These are phyloP conservation scores for Alternaria solani DNA, from an alignment of 2,329 filamentous ascomycete genomes.

Conservation along the genomic window DNA sequence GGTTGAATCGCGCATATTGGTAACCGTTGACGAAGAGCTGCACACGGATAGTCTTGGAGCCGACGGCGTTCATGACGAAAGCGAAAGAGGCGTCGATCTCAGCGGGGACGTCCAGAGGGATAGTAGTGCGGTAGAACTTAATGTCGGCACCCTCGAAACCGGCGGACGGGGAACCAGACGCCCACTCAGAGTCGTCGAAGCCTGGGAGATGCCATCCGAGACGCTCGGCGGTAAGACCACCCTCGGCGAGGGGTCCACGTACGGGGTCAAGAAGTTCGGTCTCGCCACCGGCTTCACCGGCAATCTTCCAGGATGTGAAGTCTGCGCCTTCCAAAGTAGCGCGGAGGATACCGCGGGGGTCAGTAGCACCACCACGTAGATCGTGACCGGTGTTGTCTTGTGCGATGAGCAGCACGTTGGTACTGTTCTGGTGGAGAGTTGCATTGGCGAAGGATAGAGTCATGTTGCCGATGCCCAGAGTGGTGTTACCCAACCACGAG, in stretches of 20 bases:
- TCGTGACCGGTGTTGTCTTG: constrained; percentile 70
- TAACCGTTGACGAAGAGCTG: constrained; percentile 72
- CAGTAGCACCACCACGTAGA: constrained; percentile 58
- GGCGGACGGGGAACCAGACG: constrained; percentile 45
- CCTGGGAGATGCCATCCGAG: constrained; percentile 67
- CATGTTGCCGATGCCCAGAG: constrained; percentile 44
- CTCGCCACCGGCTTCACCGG: constrained; percentile 64
- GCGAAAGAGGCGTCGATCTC: constrained; percentile 65
- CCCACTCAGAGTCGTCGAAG: constrained; percentile 61
- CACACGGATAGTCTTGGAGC: constrained; percentile 58
- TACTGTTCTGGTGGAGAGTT: constrained; percentile 50
- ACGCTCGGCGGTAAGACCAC: constrained; percentile 66
- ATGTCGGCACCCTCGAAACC: constrained; percentile 62
- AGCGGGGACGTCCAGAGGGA: constrained; percentile 60
- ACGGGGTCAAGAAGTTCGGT: constrained; percentile 61
- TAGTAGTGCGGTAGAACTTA: constrained; percentile 63
- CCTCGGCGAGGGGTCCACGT: constrained; percentile 65
- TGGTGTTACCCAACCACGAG: constrained; percentile 62
- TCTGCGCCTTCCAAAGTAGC: constrained; percentile 57
- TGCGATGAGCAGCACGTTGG: constrained; percentile 63
- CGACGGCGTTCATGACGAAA: constrained; percentile 60
- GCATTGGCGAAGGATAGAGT: constrained; percentile 62
- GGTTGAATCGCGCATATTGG: constrained; percentile 68
- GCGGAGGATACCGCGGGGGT: constrained; percentile 62
- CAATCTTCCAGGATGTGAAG: constrained; percentile 66